Conservation (phyloP, 345 rosid species). For the Luvunga scandens region DNA sequence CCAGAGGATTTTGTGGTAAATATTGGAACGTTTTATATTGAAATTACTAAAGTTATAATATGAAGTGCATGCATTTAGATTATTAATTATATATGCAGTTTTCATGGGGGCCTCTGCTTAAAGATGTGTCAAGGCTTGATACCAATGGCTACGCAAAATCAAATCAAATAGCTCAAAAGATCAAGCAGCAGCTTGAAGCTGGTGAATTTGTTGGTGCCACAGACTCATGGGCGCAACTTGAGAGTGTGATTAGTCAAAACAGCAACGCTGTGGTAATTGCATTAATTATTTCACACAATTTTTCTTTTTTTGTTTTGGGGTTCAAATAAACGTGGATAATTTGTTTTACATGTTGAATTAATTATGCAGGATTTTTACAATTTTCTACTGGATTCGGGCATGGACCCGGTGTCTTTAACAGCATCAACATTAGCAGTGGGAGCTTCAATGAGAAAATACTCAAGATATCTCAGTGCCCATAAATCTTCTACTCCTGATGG, state of each 20-base stretch:
- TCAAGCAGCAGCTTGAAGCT: conserved; percentile 49
- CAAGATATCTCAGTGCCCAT: conserved; percentile 43
- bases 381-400: conserved; percentile 56
- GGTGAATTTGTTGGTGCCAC: conserved; percentile 60
- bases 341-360: neutral
- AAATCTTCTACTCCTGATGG: conserved; percentile 28
- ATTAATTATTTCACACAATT: neutral
- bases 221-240: conserved; percentile 57
- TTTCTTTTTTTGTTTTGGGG: neutral
- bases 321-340: neutral
- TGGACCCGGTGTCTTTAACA: conserved; percentile 43
- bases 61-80: neutral
- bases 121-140: conserved; percentile 68
- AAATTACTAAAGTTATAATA: neutral
- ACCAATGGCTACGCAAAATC: conserved; percentile 45
- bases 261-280: conserved; percentile 70
- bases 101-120: conserved; percentile 93
- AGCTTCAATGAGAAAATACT: conserved; percentile 41
- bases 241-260: conserved; percentile 27
- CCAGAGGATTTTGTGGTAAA: conserved; percentile 90
- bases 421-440: conserved; percentile 23
- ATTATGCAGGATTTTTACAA: conserved; percentile 72
- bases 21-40: neutral
- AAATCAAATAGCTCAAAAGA: conserved; percentile 47
- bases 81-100: conserved; percentile 35